Conservation (phyloP, 2,329 filamentous ascomycete species). For the Gaeumannomyces tritici region DNA sequence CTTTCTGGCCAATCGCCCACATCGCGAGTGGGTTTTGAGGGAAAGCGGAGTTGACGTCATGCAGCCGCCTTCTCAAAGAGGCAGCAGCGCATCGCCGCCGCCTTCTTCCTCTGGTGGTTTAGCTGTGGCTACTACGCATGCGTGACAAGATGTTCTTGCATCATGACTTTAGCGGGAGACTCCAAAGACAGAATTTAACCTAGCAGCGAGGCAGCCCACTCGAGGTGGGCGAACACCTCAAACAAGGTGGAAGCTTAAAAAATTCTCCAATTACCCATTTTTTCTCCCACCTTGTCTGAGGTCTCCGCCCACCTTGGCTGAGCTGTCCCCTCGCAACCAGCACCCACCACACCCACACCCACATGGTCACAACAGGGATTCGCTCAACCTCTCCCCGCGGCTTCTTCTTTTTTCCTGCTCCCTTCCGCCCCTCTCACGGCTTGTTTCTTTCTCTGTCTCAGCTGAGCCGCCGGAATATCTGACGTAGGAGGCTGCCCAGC, state of each 20-base stretch:
- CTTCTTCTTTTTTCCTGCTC: neutral
- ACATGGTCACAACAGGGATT: conserved; percentile 16
- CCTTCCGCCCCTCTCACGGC: conserved; percentile 18
- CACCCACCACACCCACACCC: neutral
- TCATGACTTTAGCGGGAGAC: neutral
- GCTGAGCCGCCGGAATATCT: neutral
- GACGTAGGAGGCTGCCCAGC: neutral
- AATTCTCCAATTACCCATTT: too few relatives aligned
- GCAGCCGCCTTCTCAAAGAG: neutral
- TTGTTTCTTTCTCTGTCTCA: neutral
- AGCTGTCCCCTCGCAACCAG: neutral
- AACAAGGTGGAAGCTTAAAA: too few relatives aligned
- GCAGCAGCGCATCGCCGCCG: neutral
- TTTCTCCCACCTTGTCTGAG: too few relatives aligned
- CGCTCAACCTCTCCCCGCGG: conserved; percentile 27
- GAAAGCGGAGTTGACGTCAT: neutral
- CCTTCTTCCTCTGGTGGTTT: neutral
- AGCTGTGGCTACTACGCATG: neutral
- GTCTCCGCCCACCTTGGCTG: too few relatives aligned
- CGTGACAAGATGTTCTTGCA: neutral
- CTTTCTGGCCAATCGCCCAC: neutral
- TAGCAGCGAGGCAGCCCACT: too few relatives aligned
- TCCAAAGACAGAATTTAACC: too few relatives aligned
- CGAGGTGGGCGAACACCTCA: too few relatives aligned
- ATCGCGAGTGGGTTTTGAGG: neutral